These are phyloP conservation scores for Kluyveromyces nonfermentans DNA, from an alignment of 805 yeast genomes.

Conservation along the genomic window DNA sequence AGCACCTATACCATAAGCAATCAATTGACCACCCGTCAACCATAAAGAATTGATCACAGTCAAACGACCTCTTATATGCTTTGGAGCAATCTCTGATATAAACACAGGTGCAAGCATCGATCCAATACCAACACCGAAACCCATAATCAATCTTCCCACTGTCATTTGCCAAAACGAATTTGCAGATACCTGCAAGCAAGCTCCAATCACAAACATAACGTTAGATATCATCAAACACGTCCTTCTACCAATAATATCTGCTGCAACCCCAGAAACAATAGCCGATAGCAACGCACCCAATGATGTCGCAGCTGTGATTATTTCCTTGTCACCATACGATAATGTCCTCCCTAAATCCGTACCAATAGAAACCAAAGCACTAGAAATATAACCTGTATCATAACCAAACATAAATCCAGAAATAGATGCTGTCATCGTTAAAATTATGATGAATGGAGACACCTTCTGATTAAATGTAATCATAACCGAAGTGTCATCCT, in stretches of 20 bases:
- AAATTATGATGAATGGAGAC: slow-evolving; percentile 51
- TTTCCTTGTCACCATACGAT: slow-evolving; percentile 72
- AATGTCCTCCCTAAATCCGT: slow-evolving; percentile 54
- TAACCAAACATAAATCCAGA: slow-evolving; percentile 97
- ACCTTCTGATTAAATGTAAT: slow-evolving; percentile 45
- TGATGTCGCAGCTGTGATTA: slow-evolving; percentile 91
- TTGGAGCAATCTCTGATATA: slow-evolving; percentile 87
- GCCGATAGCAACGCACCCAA: slow-evolving; percentile 85
- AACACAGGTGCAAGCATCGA: slow-evolving; percentile 91
- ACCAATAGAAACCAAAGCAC: slow-evolving; percentile 81
- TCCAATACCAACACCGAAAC: slow-evolving; percentile 94
- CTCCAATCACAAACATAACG: slow-evolving; percentile 73
- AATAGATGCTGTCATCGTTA: slow-evolving; percentile 73
- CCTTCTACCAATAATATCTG: slow-evolving; percentile 80
- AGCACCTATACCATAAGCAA: slow-evolving; percentile 91
- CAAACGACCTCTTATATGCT: slow-evolving; percentile 81
- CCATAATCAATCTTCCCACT: slow-evolving; percentile 84
- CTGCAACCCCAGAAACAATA: slow-evolving; percentile 65
- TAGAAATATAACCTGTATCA: slow-evolving; percentile 94
- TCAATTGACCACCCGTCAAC: slow-evolving; percentile 89
- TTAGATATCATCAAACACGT: slow-evolving; percentile 78
- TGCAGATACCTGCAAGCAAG: slow-evolving; percentile 75
- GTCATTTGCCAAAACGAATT: slow-evolving; percentile 85
- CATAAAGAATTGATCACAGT: slow-evolving; percentile 83
- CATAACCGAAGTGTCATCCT: slow-evolving; percentile 39